These are phyloP conservation scores for Fusarium nurragi DNA, from an alignment of 2,329 filamentous ascomycete genomes.

Conservation along the genomic window DNA sequence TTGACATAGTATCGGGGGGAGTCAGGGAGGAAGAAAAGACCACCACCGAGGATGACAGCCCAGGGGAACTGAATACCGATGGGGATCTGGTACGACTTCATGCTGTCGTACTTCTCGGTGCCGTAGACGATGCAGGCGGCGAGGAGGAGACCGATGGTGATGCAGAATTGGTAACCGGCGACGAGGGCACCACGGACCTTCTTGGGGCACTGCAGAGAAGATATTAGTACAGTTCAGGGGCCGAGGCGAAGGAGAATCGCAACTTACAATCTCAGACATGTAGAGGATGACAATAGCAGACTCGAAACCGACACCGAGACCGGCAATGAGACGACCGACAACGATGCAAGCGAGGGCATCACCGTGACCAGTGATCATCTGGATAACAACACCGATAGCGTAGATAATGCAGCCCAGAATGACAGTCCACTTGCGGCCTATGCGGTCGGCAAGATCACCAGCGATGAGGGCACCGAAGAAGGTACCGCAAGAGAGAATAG, in stretches of 20 bases:
- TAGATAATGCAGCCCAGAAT: constrained; percentile 78
- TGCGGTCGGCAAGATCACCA: constrained; percentile 78
- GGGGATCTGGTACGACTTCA: constrained; percentile 33
- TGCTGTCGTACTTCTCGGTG: constrained; percentile 20
- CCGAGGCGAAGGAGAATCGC: constrained; percentile 74
- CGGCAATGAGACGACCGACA: constrained; percentile 37
- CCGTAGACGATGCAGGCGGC: constrained; percentile 35
- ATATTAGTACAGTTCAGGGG: constrained; percentile 2
- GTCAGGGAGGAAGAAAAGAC: constrained; percentile 37
- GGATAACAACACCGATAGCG: constrained; percentile 67
- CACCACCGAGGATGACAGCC: constrained; percentile 34
- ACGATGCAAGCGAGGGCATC: constrained; percentile 35
- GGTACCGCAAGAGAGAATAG: constrained; percentile 79
- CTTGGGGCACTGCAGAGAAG: constrained; percentile 24
- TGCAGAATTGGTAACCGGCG: constrained; percentile 40
- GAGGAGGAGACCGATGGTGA: constrained; percentile 36
- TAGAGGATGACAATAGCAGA: constrained; percentile 40
- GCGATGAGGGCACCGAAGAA: constrained; percentile 83
- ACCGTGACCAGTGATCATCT: constrained; percentile 37
- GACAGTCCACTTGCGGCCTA: constrained; percentile 77
- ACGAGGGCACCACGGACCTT: constrained; percentile 36
- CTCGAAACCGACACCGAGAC: constrained; percentile 38
- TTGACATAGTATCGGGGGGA: constrained; percentile 38
- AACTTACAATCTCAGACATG: constrained; percentile 41
- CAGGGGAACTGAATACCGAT: constrained; percentile 37